Conservation (phyloP, 1,284 basidiomycete genomes). For the Sutorius eximius region DNA sequence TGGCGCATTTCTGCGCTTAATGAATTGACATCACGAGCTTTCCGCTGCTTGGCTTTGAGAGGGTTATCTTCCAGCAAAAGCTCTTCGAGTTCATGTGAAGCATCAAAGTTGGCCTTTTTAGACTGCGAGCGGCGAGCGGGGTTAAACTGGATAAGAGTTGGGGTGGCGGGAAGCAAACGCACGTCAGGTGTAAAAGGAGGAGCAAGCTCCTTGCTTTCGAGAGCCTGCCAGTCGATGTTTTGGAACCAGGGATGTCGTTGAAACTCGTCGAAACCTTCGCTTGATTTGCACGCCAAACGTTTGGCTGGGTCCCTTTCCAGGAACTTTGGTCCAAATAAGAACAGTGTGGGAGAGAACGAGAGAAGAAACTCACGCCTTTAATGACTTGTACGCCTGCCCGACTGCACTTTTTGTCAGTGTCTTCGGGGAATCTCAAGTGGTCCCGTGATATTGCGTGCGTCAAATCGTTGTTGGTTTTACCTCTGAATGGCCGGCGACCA, state of each 20-base stretch:
- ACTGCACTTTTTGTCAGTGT: slow-evolving; percentile 70
- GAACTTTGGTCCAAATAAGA: slow-evolving; percentile 49
- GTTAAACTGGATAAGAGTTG: not conserved
- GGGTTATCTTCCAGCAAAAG: slow-evolving; percentile 95
- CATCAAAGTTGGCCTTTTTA: slow-evolving; percentile 98
- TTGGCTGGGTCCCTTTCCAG: slow-evolving; percentile 83
- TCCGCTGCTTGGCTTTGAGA: slow-evolving; percentile 90
- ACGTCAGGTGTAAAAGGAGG: slow-evolving; percentile 95
- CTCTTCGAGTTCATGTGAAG: slow-evolving; percentile 98
- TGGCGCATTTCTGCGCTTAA: slow-evolving; percentile 89
- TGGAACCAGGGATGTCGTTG: slow-evolving; percentile 87
- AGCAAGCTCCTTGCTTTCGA: slow-evolving; percentile 77
- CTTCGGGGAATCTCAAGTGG: slow-evolving; percentile 73
- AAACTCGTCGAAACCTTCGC: slow-evolving; percentile 78
- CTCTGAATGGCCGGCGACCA: slow-evolving; percentile 88
- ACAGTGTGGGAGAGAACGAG: slow-evolving; percentile 8
- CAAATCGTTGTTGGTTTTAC: slow-evolving; percentile 86
- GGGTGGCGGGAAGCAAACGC: slow-evolving; percentile 33
- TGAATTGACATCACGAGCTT: slow-evolving; percentile 80
- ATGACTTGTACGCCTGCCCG: slow-evolving; percentile 64
- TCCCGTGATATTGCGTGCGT: slow-evolving; percentile 87
- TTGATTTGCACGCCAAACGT: slow-evolving; percentile 81
- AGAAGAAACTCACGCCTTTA: slow-evolving; percentile 55
- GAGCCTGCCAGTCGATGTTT: slow-evolving; percentile 81
- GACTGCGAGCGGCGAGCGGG: slow-evolving; percentile 48